These are phyloP conservation scores for Ricinus communis DNA, from an alignment of 345 rosid species.

Conservation along the genomic window DNA sequence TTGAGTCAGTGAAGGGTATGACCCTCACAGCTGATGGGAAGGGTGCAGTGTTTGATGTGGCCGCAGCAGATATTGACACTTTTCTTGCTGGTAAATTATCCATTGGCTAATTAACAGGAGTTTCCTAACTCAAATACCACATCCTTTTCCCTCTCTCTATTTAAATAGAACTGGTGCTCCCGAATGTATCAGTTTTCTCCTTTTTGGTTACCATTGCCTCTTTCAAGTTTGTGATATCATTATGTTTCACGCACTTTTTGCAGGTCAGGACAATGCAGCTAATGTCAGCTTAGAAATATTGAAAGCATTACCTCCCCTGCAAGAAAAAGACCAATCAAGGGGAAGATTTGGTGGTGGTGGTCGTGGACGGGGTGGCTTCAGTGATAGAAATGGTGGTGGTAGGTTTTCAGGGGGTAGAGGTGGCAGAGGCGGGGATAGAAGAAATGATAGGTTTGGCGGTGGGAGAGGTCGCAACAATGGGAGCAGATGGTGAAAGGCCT, in stretches of 20 bases:
- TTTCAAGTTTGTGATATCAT: background rate
- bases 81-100: constrained; percentile 52
- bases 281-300: constrained; percentile 63
- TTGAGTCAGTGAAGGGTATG: constrained; percentile 69
- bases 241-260: background rate
- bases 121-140: background rate
- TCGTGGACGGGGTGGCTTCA: constrained; percentile 29
- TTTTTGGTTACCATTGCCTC: background rate
- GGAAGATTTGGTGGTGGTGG: constrained; percentile 66
- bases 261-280: constrained; percentile 67
- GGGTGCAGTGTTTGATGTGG: constrained; percentile 89
- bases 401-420: constrained; percentile 39
- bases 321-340: constrained; percentile 61
- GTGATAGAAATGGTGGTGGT: constrained; percentile 34
- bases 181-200: background rate
- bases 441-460: constrained; percentile 44
- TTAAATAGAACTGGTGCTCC: background rate
- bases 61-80: constrained; percentile 53
- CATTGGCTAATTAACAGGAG: background rate
- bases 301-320: constrained; percentile 67
- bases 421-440: constrained; percentile 33
- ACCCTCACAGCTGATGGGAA: constrained; percentile 71
- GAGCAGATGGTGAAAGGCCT: constrained; percentile 36
- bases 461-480: constrained; percentile 32
- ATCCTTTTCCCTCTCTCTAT: background rate